Base-by-base conservation (phyloP, 768 basidiomycete species). In the Suillus lakei region DNA sequence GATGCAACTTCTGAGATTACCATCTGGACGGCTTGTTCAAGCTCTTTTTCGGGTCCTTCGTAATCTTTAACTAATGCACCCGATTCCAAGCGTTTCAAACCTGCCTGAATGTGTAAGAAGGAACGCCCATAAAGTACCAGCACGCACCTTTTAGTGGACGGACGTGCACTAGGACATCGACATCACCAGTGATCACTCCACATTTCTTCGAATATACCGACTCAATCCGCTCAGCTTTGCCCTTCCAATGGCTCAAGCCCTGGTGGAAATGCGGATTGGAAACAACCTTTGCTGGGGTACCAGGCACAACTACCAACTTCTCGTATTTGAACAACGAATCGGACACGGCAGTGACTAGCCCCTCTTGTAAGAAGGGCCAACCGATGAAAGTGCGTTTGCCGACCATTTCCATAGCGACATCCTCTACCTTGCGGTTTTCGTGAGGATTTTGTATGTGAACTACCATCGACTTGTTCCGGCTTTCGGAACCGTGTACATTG, bases 301-400 rank as follows among this genome's bases (percentile, higher is more conserved):
- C 84, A 1, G 84, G 84, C 30, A 87, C 76, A 21, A 92, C 75
- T 5, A 75, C 71, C 70, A 88, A 75, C 78, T 88, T 87, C 79
- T 96, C 94, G 73, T 96, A 96, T 74, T 86, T 91, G 86, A 95
- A 93, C 66, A 91, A 74, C 41, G 88, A 84, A 75, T 99, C 97
- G 21, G 95, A 96, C 8, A 98, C 84, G 21, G 90, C 91, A 2
- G 90, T 88, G 1, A 98, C 95, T 69, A 88, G 78, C 2, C 94
- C 97, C 78, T 99, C 98, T 70, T 92, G 92, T 48, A 99, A 79
- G 84, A 96, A 99, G 0, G 98, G 98, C 96, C 97, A 99, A 30
- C 90, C 89, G 63, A 90, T 81, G 74, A 92, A 98, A 0, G 86
- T 87, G 48, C 91, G 85, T 73, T 90, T 80, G 18, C 92, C 95